These are phyloP conservation scores for Candida adriatica DNA, from an alignment of 805 yeast species.

Conservation along the genomic window DNA sequence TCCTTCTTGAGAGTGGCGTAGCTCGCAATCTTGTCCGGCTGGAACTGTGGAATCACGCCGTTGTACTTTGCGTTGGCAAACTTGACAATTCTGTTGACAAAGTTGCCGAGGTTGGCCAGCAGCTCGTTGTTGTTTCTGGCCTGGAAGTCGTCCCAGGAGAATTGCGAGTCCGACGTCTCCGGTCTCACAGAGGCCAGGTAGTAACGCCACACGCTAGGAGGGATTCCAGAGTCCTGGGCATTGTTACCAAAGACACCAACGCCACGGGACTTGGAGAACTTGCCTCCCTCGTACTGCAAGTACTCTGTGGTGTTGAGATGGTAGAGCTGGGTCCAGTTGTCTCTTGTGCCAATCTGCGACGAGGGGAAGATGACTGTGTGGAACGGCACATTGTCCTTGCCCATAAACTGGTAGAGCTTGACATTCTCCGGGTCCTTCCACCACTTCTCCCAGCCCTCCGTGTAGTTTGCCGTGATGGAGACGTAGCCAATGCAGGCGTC, in stretches of 20 bases:
- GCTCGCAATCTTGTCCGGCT: slow-evolving; percentile 39
- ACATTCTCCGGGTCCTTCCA: slow-evolving; percentile 93
- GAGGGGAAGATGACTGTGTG: slow-evolving; percentile 98
- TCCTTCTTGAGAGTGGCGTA: slow-evolving; percentile 45
- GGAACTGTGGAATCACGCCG: slow-evolving; percentile 75
- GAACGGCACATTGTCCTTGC: slow-evolving; percentile 98
- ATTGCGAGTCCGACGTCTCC: slow-evolving; percentile 92
- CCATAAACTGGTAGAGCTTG: slow-evolving; percentile 93
- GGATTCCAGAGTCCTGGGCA: slow-evolving; percentile 86
- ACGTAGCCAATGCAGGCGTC: slow-evolving; percentile 97
- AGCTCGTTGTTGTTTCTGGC: slow-evolving; percentile 89
- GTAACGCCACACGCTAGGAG: slow-evolving; percentile 96
- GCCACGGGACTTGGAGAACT: slow-evolving; percentile 96
- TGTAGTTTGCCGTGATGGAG: slow-evolving; percentile 92
- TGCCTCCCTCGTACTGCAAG: slow-evolving; percentile 95
- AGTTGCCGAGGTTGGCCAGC: slow-evolving; percentile 93
- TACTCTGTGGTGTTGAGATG: slow-evolving; percentile 94
- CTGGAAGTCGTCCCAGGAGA: slow-evolving; percentile 96
- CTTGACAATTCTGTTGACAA: slow-evolving; percentile 88
- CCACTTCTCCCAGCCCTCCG: slow-evolving; percentile 78
- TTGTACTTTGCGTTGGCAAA: slow-evolving; percentile 86
- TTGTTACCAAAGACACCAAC: slow-evolving; percentile 98
- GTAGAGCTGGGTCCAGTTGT: slow-evolving; percentile 84
- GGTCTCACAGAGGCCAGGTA: slow-evolving; percentile 91
- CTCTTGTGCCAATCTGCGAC: slow-evolving; percentile 79